A percentile compares a stretch with the other conserved stretches of the same genome.
Evolutionary conservation across 495 filamentous ascomycete species (phyloP).

Genomic region (Neurospora sp.): DNA sequence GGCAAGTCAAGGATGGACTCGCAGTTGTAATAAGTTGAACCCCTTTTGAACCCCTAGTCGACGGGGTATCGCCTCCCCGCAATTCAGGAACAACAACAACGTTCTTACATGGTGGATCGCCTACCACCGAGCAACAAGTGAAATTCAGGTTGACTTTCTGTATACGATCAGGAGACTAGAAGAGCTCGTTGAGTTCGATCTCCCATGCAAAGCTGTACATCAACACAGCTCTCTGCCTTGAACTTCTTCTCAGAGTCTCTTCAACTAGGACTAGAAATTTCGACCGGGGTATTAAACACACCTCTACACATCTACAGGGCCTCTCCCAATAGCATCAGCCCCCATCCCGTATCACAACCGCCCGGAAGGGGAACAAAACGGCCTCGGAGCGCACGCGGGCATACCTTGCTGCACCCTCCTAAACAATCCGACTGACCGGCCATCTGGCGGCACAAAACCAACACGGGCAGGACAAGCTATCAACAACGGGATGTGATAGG

Average conservation of each 20-base stretch:
- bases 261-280: neutral
- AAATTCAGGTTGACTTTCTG: neutral
- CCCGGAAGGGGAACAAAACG: neutral
- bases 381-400: neutral
- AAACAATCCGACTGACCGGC: neutral
- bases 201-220: neutral
- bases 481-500: neutral
- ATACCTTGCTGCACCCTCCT: neutral
- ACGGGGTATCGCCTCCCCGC: neutral
- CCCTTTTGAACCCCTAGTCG: neutral
- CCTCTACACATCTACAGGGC: neutral
- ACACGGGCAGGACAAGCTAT: neutral
- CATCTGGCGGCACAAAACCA: neutral
- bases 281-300: neutral
- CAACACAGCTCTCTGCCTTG: neutral
- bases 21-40: neutral
- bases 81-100: neutral
- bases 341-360: constrained; percentile 12
- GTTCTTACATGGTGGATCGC: neutral
- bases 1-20: neutral
- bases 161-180: neutral
- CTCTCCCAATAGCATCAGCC: constrained; percentile 20
- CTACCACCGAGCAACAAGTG: neutral
- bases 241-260: neutral
- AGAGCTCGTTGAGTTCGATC: neutral